Evolutionary conservation across 768 basidiomycete species (phyloP), one percentile per base, ranked within the genome.

Genomic region (Tricholoma sp.): DNA sequence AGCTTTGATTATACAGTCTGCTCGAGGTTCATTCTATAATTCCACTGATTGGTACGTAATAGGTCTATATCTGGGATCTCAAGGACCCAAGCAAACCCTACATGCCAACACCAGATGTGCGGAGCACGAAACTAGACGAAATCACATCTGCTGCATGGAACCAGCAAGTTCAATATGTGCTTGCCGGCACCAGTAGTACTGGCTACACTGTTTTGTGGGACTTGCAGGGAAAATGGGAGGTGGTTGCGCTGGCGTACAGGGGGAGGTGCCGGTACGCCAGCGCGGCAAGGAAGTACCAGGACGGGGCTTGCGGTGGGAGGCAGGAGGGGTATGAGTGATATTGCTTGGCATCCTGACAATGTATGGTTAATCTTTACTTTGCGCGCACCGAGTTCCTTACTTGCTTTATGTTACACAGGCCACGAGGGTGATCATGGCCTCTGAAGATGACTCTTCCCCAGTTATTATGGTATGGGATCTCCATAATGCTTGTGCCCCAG

Each of bases 161-260:
- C 73, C 86, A 87, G 47, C 91, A 94, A 57, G 94, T 97, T 10
- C 88, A 90, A 41, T 90, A 94, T 66, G 90, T 98, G 51, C 86
- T 99, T 51, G 96, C 94, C 11, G 91, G 94, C 1, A 87, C 94
- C 0, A 95, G 93, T 57, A 93, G 87, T 63, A 92, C 92, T 0
- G 97, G 97, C 2, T 94, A 89, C 71, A 98, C 95, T 1, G 92
- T 97, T 29, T 94, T 99, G 1, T 98, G 94, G 94, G 97, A 98
- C 80, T 74, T 98, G 59, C 82, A 93, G 65, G 89, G 88, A 27
- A 95, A 95, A 74, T 83, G 93, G 18, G 96, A 99, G 69, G 93
- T 98, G 19, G 91, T 93, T 24, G 90, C 91, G 5, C 75, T 99
- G 31, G 85, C 89, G 0, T 98, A 96, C 66, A n/a, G 90, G 89